Evolutionary conservation across 2,329 filamentous ascomycete species (phyloP).

Genomic region (Thelonectria discophora): DNA sequence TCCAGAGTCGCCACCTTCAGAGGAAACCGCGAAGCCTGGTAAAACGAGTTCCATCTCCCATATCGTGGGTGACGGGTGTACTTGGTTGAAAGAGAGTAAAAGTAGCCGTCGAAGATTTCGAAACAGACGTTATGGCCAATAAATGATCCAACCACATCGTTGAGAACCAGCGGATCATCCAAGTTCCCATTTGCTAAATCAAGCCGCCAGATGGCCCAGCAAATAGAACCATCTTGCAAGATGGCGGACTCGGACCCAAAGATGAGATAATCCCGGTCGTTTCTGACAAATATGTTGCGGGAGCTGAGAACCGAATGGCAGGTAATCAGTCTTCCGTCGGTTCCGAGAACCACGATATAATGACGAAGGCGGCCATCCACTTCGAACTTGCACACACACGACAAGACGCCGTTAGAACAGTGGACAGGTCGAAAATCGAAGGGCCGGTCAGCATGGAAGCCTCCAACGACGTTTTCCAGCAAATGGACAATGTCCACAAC

Average conservation of each 20-base stretch:
- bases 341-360: conserved; percentile 59
- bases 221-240: conserved; percentile 62
- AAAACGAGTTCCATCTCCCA: conserved; percentile 73
- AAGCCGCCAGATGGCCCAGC: conserved; percentile 70
- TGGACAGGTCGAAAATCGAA: conserved; percentile 65
- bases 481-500: conserved; percentile 62
- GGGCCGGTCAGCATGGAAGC: conserved; percentile 46
- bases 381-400: conserved; percentile 62
- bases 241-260: conserved; percentile 70
- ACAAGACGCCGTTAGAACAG: conserved; percentile 64
- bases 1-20: conserved; percentile 55
- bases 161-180: conserved; percentile 59
- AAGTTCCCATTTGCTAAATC: conserved; percentile 54
- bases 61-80: conserved; percentile 69
- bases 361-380: conserved; percentile 47
- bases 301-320: conserved; percentile 54
- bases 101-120: conserved; percentile 70
- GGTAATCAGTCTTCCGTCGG: conserved; percentile 56
- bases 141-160: conserved; percentile 69
- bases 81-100: conserved; percentile 77
- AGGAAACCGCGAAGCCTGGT: conserved; percentile 71
- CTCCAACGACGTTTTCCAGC: conserved; percentile 48
- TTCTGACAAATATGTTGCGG: conserved; percentile 72
- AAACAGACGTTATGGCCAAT: conserved; percentile 76
- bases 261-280: conserved; percentile 68